Evolutionary conservation across 2,329 filamentous ascomycete genomes (phyloP).

Genomic region (Penicillium vulpinum): DNA sequence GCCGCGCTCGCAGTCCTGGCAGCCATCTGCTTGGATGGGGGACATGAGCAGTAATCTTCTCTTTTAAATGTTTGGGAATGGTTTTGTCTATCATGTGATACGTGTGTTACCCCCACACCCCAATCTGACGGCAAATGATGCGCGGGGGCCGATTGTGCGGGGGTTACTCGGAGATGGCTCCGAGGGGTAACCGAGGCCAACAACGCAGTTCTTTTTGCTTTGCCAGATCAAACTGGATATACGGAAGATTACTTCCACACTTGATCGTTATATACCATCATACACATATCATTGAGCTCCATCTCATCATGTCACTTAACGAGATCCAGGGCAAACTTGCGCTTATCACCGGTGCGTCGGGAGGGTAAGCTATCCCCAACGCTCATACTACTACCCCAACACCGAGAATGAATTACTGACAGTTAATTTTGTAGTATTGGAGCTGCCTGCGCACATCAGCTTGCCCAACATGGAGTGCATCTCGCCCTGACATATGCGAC

Average conservation of each 20-base stretch:
- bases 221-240: background rate
- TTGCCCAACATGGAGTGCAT: slow-evolving; percentile 54
- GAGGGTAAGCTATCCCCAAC: slow-evolving; percentile 50
- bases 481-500: slow-evolving; percentile 62
- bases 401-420: slow-evolving; percentile 5
- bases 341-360: slow-evolving; percentile 62
- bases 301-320: slow-evolving; percentile 35
- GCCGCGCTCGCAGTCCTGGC: slow-evolving; percentile 39
- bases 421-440: slow-evolving; percentile 54
- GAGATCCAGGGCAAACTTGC: slow-evolving; percentile 56
- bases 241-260: background rate
- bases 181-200: slow-evolving; percentile 22
- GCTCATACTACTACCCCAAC: background rate
- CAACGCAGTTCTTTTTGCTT: slow-evolving; percentile 1
- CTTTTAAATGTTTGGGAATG: slow-evolving; percentile 23
- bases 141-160: slow-evolving; percentile 23
- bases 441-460: slow-evolving; percentile 56
- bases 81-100: background rate
- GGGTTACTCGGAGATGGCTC: slow-evolving; percentile 28
- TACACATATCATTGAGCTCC: background rate
- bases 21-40: slow-evolving; percentile 41
- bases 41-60: slow-evolving; percentile 42
- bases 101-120: background rate
- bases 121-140: slow-evolving; percentile 20
- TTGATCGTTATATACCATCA: background rate